Evolutionary conservation across 495 filamentous ascomycete genomes (phyloP).

Genomic region (Aspergillus steynii): DNA sequence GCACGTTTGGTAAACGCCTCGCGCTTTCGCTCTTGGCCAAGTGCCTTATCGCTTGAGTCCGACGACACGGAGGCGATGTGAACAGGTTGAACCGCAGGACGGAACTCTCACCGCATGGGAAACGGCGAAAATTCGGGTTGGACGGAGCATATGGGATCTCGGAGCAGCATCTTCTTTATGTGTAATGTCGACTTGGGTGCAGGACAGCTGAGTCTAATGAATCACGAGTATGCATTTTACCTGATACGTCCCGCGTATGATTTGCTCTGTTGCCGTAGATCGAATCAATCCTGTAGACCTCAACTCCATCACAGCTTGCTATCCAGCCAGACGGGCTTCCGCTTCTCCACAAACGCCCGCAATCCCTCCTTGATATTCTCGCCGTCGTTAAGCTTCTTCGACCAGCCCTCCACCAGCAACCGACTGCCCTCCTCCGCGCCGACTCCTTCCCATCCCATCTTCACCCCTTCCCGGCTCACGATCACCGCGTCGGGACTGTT

Average conservation of each 20-base stretch:
- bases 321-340: slow-evolving; percentile 71
- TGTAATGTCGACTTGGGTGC: background rate
- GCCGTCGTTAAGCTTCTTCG: slow-evolving; percentile 60
- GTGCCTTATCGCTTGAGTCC: background rate
- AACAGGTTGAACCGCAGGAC: slow-evolving; percentile 25
- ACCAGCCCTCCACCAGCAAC: slow-evolving; percentile 58
- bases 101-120: slow-evolving; percentile 32
- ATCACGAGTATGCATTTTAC: background rate
- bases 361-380: slow-evolving; percentile 83
- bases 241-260: background rate
- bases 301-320: slow-evolving; percentile 63
- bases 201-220: background rate
- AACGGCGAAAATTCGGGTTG: slow-evolving; percentile 36
- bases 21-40: background rate
- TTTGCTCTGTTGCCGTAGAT: background rate
- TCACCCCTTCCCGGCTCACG: slow-evolving; percentile 67
- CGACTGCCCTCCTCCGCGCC: slow-evolving; percentile 66
- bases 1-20: background rate
- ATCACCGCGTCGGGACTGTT: slow-evolving; percentile 77
- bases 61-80: slow-evolving; percentile 10
- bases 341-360: slow-evolving; percentile 79
- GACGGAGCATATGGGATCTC: slow-evolving; percentile 17
- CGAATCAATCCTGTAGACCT: background rate
- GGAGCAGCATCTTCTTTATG: background rate
- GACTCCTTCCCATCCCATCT: slow-evolving; percentile 68